Evolutionary conservation across 2,329 filamentous ascomycete genomes (phyloP).

Genomic region (Sphaerulina populicola): DNA sequence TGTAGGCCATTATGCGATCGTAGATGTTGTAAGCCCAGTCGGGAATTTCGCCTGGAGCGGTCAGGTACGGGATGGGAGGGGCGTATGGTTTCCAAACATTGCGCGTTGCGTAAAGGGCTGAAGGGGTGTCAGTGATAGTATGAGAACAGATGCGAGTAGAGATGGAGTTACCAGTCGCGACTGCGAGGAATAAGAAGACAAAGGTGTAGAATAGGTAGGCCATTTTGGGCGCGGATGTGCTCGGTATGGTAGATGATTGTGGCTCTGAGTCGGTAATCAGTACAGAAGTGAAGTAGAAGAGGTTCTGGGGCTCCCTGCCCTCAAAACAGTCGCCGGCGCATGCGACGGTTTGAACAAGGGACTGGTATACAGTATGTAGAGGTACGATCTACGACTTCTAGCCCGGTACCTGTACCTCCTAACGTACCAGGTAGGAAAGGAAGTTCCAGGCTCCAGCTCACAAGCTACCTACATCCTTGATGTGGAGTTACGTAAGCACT

Average conservation of each 20-base stretch:
- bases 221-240: conserved; percentile 45
- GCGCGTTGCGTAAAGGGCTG: conserved; percentile 73
- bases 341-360: background rate
- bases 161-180: conserved; percentile 54
- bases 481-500: background rate
- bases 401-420: too few species aligned
- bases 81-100: conserved; percentile 65
- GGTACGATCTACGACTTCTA: too few species aligned
- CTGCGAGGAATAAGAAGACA: conserved; percentile 61
- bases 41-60: conserved; percentile 42
- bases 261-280: background rate
- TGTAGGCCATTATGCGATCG: conserved; percentile 34
- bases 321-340: conserved; percentile 8
- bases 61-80: conserved; percentile 48
- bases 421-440: background rate
- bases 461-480: too few species aligned
- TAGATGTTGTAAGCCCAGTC: conserved; percentile 47
- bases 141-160: conserved; percentile 2
- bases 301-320: conserved; percentile 5
- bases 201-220: conserved; percentile 71
- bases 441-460: background rate
- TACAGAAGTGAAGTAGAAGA: conserved; percentile 5
- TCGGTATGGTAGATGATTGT: background rate
- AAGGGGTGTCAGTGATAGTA: conserved; percentile 8
- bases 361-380: background rate